Percentiles rank a stretch among this genome's conserved stretches.
phyloP scores from a whole-genome alignment of 352 stramenopile species.

The Phytopythium kandeliae region DNA sequence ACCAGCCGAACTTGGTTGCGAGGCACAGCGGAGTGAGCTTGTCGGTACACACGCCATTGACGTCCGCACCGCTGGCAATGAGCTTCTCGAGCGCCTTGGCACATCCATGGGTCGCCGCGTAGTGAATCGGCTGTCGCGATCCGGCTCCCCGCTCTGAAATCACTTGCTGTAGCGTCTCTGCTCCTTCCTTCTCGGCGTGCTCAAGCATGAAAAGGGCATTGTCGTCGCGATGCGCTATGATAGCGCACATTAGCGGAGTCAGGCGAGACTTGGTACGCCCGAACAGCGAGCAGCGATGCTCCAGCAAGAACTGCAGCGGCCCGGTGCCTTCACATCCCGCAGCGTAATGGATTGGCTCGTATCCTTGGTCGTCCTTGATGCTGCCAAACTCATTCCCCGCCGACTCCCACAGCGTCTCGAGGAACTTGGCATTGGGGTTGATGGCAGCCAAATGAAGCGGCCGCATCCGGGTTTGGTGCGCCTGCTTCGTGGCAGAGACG shows the following conservation, averaged over 20 bases:
- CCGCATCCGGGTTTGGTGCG: constrained; percentile 47
- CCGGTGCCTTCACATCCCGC: constrained; percentile 43
- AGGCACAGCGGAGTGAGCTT: constrained; percentile 61
- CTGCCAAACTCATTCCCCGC: constrained; percentile 40
- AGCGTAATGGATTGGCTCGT: constrained; percentile 66
- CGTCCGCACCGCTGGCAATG: constrained; percentile 40
- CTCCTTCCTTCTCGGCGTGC: constrained; percentile 32
- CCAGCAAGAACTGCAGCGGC: constrained; percentile 55
- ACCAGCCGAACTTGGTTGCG: constrained; percentile 47
- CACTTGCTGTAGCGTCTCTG: constrained; percentile 25
- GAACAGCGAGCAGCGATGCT: constrained; percentile 48
- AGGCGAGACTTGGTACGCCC: constrained; percentile 51
- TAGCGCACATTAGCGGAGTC: constrained; percentile 58
- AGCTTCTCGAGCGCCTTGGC: constrained; percentile 37
- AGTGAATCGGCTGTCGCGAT: constrained; percentile 60
- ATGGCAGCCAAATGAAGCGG: constrained; percentile 70
- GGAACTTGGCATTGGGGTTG: constrained; percentile 64
- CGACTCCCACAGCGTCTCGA: constrained; percentile 51
- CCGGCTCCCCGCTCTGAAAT: constrained; percentile 38
- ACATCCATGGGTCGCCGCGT: constrained; percentile 40
- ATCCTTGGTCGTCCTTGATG: constrained; percentile 53
- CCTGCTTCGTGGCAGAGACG: constrained; percentile 68
- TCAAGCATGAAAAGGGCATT: constrained; percentile 61
- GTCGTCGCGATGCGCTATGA: constrained; percentile 35
- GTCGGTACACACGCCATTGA: constrained; percentile 37